These are phyloP conservation scores for Globisporangium abappressorium DNA, from an alignment of 352 stramenopile genomes.

Conservation along the genomic window DNA sequence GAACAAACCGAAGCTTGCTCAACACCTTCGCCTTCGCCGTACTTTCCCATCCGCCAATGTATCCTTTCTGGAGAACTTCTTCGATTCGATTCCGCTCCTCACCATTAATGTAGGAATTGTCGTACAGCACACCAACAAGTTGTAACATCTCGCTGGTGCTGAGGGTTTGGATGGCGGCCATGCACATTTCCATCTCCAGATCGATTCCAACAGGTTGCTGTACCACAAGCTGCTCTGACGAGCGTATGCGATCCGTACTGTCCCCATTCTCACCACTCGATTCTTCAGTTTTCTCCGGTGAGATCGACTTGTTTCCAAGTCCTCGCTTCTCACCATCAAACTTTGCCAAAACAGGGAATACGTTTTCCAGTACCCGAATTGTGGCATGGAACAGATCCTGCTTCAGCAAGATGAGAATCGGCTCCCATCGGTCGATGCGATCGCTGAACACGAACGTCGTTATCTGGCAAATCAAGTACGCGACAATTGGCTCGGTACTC, in stretches of 20 bases:
- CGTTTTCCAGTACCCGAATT: conserved; percentile 71
- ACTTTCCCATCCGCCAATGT: conserved; percentile 75
- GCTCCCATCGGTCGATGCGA: conserved; percentile 80
- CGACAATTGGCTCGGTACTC: conserved; percentile 78
- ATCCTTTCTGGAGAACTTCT: conserved; percentile 76
- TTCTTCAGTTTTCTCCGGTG: conserved; percentile 12
- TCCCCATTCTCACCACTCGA: conserved; percentile 4
- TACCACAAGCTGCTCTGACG: background rate
- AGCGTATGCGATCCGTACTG: background rate
- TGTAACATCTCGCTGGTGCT: conserved; percentile 65
- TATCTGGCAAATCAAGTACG: conserved; percentile 79
- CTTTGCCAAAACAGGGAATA: conserved; percentile 65
- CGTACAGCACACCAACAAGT: conserved; percentile 48
- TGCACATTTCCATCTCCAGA: conserved; percentile 61
- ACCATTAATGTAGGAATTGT: conserved; percentile 74
- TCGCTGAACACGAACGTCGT: conserved; percentile 49
- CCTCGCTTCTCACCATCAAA: conserved; percentile 41
- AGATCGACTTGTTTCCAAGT: conserved; percentile 14
- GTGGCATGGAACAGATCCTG: conserved; percentile 51
- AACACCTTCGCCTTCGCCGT: conserved; percentile 66
- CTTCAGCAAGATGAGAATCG: conserved; percentile 72
- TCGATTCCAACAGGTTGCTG: conserved; percentile 22
- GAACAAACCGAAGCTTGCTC: conserved; percentile 68
- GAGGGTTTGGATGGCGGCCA: conserved; percentile 68
- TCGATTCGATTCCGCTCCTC: conserved; percentile 71